A percentile compares a stretch with the other conserved stretches of the same genome.
phyloP scores from a whole-genome alignment of 805 yeast species.

The Metschnikowia rubicola region DNA sequence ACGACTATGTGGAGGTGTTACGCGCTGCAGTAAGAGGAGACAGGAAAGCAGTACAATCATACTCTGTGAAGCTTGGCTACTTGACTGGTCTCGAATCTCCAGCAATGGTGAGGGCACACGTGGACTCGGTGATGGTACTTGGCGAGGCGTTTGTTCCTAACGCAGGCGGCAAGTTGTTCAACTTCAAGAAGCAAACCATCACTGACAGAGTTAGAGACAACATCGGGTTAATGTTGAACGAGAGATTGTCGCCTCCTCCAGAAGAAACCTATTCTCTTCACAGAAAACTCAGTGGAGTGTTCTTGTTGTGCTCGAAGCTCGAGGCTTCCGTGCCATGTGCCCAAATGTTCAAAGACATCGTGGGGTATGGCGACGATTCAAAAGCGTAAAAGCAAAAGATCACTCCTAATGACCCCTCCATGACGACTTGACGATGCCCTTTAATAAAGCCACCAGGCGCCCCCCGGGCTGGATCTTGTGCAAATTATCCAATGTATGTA shows the following conservation, averaged over 20 bases:
- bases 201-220: slow-evolving; percentile 89
- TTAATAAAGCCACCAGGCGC: neutral
- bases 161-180: slow-evolving; percentile 54
- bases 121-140: slow-evolving; percentile 82
- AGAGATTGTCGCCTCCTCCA: slow-evolving; percentile 94
- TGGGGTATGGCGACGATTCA: slow-evolving; percentile 45
- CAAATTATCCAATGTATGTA: neutral
- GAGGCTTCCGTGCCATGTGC: slow-evolving; percentile 81
- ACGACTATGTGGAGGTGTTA: slow-evolving; percentile 64
- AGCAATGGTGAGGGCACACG: slow-evolving; percentile 87
- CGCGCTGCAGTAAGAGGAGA: slow-evolving; percentile 73
- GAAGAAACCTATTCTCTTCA: slow-evolving; percentile 97
- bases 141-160: slow-evolving; percentile 84
- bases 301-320: slow-evolving; percentile 80
- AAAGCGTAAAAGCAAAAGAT: neutral
- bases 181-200: slow-evolving; percentile 82
- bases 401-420: neutral
- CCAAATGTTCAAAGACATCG: slow-evolving; percentile 68
- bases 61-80: slow-evolving; percentile 75
- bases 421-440: neutral
- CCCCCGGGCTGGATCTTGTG: neutral
- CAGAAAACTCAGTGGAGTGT: slow-evolving; percentile 92
- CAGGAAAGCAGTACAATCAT: slow-evolving; percentile 56
- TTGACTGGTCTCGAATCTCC: slow-evolving; percentile 87
- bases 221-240: slow-evolving; percentile 84